These are phyloP conservation scores for Thelonectria blattea DNA, from an alignment of 2,329 filamentous ascomycete species.

Conservation along the genomic window DNA sequence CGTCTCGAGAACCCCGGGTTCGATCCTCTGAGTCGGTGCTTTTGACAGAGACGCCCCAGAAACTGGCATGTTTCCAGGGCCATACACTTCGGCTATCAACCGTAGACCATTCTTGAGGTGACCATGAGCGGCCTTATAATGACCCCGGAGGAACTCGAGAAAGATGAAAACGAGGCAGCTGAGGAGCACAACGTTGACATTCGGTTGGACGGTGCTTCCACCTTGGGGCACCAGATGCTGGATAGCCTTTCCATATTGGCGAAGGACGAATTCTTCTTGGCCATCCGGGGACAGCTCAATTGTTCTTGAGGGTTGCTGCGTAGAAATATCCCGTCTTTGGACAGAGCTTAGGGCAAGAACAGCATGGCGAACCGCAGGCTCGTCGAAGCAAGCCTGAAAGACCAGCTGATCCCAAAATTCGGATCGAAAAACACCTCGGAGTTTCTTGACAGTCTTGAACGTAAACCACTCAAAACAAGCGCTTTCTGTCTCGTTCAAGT, in stretches of 20 bases:
- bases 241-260: conserved; percentile 48
- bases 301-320: not conserved
- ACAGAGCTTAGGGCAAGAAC: conserved; percentile 46
- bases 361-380: conserved; percentile 49
- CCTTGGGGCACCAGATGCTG: conserved; percentile 42
- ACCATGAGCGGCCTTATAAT: conserved; percentile 43
- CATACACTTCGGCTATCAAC: conserved; percentile 39
- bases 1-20: conserved; percentile 40
- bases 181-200: conserved; percentile 45
- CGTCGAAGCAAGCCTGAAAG: conserved; percentile 44
- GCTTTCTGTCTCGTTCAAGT: conserved; percentile 20
- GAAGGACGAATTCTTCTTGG: conserved; percentile 35
- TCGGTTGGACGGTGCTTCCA: conserved; percentile 29
- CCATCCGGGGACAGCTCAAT: not conserved
- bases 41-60: conserved; percentile 15
- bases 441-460: conserved; percentile 43
- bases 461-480: conserved; percentile 42
- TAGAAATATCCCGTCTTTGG: conserved; percentile 33
- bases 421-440: conserved; percentile 46
- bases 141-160: conserved; percentile 45
- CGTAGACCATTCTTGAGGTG: conserved; percentile 52
- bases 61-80: not conserved
- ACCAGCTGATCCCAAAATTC: conserved; percentile 48
- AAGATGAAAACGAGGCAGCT: conserved; percentile 47
- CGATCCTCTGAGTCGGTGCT: conserved; percentile 48